Conservation (phyloP, 805 yeast genomes). For the Wickerhamiella nectarea region DNA sequence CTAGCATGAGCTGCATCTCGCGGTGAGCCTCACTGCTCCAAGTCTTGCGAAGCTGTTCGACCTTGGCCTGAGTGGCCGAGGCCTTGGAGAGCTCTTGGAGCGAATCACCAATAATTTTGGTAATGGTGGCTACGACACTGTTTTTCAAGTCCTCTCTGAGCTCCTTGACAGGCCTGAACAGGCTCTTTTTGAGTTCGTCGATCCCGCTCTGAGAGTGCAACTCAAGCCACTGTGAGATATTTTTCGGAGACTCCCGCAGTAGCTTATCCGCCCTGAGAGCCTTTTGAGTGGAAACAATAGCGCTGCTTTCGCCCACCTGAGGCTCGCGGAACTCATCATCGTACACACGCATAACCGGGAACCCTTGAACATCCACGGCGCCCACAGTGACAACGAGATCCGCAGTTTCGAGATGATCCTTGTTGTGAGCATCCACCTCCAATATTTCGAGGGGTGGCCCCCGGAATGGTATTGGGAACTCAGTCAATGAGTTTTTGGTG, state of each 20-base stretch:
- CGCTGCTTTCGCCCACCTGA: slow-evolving; percentile 6
- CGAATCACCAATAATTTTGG: slow-evolving; percentile 17
- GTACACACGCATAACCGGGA: slow-evolving; percentile 3
- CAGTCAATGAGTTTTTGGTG: slow-evolving; percentile 25
- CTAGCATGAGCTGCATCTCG: slow-evolving; percentile 27
- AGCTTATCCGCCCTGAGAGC: slow-evolving; percentile 20
- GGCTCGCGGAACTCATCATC: slow-evolving; percentile 2
- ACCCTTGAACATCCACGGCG: slow-evolving; percentile 2
- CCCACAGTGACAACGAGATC: slow-evolving; percentile 14
- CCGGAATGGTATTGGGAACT: slow-evolving; percentile 19
- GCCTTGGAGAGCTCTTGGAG: slow-evolving; percentile 8
- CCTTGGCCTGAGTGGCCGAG: slow-evolving; percentile 13
- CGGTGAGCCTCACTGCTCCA: slow-evolving; percentile 29
- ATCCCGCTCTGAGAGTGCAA: slow-evolving; percentile 19
- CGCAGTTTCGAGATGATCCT: slow-evolving; percentile 16
- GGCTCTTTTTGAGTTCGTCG: slow-evolving; percentile 15
- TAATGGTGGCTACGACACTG: slow-evolving; percentile 23
- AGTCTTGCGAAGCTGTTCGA: slow-evolving; percentile 16
- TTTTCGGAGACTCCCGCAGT: slow-evolving; percentile 21
- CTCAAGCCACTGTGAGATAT: slow-evolving; percentile 18
- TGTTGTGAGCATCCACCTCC: slow-evolving; percentile 23
- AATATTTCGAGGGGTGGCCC: slow-evolving; percentile 22
- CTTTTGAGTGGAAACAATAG: slow-evolving; percentile 13
- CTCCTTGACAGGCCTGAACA: slow-evolving; percentile 12
- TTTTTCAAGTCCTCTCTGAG: slow-evolving; percentile 14